phyloP scores from a whole-genome alignment of 805 yeast species.

The Candida golubevii region DNA sequence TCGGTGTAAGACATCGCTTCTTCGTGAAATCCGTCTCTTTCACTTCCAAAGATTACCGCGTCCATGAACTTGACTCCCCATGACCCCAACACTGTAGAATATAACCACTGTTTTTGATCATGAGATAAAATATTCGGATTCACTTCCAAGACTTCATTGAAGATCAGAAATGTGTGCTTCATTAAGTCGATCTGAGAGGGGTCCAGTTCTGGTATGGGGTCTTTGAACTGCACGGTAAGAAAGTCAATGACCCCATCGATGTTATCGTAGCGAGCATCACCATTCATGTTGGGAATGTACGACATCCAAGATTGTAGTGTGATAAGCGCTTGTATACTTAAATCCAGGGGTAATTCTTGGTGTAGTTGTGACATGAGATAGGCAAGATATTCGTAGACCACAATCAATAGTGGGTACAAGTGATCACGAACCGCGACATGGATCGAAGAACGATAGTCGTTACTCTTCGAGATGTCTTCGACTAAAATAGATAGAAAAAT shows the following conservation, averaged over 20 bases:
- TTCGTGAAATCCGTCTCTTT: conserved; percentile 26
- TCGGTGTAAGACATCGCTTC: conserved; percentile 41
- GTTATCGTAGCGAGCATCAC: conserved; percentile 27
- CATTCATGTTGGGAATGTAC: conserved; percentile 32
- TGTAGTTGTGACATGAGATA: conserved; percentile 1
- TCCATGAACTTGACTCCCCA: conserved; percentile 45
- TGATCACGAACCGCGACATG: conserved; percentile 36
- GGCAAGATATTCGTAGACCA: conserved; percentile 18
- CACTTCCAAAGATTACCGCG: conserved; percentile 25
- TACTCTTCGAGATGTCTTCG: conserved; percentile 46
- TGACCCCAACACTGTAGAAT: conserved; percentile 36
- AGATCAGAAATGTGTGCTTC: conserved; percentile 21
- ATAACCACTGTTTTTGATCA: conserved; percentile 25
- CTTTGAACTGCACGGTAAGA: conserved; percentile 16
- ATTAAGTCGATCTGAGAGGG: conserved; percentile 18
- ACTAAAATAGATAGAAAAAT: conserved; percentile 43
- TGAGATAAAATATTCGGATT: conserved; percentile 39
- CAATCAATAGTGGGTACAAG: conserved; percentile 25
- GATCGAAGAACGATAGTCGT: conserved; percentile 22
- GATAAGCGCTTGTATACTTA: conserved; percentile 19
- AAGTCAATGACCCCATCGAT: conserved; percentile 12
- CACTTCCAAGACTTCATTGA: conserved; percentile 44
- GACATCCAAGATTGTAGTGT: conserved; percentile 35
- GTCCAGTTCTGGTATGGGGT: background rate
- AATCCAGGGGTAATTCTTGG: conserved; percentile 6